Evolutionary conservation across 164 flowering plant genomes (phyloP).

Genomic region (Nelumbo lutea): DNA sequence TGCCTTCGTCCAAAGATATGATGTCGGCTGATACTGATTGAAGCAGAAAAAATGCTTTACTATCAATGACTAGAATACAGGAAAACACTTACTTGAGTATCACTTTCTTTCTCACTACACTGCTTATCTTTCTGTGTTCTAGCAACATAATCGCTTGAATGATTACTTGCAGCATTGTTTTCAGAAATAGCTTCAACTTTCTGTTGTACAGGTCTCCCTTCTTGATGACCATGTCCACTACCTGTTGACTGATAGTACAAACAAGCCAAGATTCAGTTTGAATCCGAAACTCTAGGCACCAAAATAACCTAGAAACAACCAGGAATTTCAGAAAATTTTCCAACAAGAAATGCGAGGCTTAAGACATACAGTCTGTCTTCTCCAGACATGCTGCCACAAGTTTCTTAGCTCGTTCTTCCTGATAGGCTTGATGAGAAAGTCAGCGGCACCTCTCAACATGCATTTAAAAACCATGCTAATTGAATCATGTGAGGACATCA

Average conservation of each 20-base stretch:
- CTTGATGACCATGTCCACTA: constrained; percentile 19
- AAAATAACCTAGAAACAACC: not conserved
- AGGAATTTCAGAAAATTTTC: not conserved
- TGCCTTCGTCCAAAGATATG: not conserved
- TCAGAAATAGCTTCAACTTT: constrained; percentile 45
- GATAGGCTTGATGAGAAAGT: constrained; percentile 90
- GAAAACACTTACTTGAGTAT: constrained; percentile 63
- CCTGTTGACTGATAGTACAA: constrained; percentile 25
- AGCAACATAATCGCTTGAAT: constrained; percentile 41
- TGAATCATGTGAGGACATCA: constrained; percentile 92
- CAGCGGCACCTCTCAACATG: constrained; percentile 94
- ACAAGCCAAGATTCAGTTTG: not conserved
- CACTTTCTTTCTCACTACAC: constrained; percentile 63
- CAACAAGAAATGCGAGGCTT: not conserved
- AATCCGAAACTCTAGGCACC: not conserved
- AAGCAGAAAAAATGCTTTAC: constrained; percentile 1
- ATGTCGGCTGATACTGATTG: not conserved
- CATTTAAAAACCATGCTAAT: constrained; percentile 73
- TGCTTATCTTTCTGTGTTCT: constrained; percentile 35
- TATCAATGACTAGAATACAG: not conserved
- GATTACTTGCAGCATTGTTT: constrained; percentile 50
- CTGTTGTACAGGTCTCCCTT: constrained; percentile 35
- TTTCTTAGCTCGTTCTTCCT: constrained; percentile 87
- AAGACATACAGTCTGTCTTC: constrained; percentile 69
- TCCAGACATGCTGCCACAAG: constrained; percentile 99